These are phyloP conservation scores for Wallacemonas collosoma DNA, from an alignment of 208 protist genomes.

Conservation along the genomic window DNA sequence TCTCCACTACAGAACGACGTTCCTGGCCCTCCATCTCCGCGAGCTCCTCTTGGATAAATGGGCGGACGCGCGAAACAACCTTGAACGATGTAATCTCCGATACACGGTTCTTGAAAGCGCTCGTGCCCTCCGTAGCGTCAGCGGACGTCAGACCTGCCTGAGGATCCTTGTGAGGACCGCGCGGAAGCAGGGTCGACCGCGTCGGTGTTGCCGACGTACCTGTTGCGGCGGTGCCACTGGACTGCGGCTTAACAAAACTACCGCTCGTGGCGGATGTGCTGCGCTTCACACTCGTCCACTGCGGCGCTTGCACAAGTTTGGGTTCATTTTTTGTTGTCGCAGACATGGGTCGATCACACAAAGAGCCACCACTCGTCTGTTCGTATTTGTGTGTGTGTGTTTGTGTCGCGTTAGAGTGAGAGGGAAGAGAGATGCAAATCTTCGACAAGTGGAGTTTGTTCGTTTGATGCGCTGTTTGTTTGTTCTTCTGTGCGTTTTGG, in stretches of 20 bases:
- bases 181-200: neutral
- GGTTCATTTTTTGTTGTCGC: slow-evolving; percentile 43
- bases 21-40: slow-evolving; percentile 86
- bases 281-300: slow-evolving; percentile 10
- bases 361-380: no score
- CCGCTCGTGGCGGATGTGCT: neutral
- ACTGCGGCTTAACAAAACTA: neutral
- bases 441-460: no score
- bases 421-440: no score
- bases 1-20: slow-evolving; percentile 87
- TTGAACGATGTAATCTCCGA: slow-evolving; percentile 89
- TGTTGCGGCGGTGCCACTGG: slow-evolving; percentile 9
- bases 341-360: neutral
- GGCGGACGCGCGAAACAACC: slow-evolving; percentile 83
- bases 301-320: slow-evolving; percentile 55
- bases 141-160: slow-evolving; percentile 39
- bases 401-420: no score
- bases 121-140: slow-evolving; percentile 65
- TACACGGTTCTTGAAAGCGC: slow-evolving; percentile 75
- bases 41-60: slow-evolving; percentile 89
- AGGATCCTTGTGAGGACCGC: slow-evolving; percentile 17
- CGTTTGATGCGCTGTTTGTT: no score
- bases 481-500: no score
- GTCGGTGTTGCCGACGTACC: slow-evolving; percentile 13
- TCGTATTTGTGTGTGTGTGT: no score